These are phyloP conservation scores for Fagopyrum homotropicum DNA, from an alignment of 148 eudicot species.

Conservation along the genomic window DNA sequence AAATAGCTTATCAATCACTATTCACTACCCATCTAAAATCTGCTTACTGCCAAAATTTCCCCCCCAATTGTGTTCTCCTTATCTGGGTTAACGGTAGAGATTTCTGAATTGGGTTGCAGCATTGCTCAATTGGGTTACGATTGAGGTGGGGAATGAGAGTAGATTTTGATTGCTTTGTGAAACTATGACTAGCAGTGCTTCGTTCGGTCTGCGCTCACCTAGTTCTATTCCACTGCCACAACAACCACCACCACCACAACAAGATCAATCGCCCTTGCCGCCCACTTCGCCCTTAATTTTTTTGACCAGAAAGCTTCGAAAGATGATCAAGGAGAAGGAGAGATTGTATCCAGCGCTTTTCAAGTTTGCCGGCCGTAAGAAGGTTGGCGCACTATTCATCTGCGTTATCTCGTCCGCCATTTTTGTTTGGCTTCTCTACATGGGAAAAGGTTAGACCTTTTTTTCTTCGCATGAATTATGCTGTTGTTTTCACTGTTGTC, in stretches of 20 bases:
- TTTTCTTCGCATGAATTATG: background rate
- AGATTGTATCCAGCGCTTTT: conserved; percentile 57
- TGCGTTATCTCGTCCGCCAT: conserved; percentile 65
- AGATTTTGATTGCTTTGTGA: conserved; percentile 29
- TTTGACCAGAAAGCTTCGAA: conserved; percentile 42
- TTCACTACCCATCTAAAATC: background rate
- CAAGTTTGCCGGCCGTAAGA: conserved; percentile 67
- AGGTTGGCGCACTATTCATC: conserved; percentile 86
- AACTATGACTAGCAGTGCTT: conserved; percentile 74
- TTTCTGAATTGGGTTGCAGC: background rate
- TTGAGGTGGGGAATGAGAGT: conserved; percentile 41
- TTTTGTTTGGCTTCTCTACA: conserved; percentile 64
- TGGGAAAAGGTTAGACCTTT: conserved; percentile 74
- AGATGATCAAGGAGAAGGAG: conserved; percentile 86
- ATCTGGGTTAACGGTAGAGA: background rate
- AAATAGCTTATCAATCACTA: background rate
- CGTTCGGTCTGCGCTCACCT: conserved; percentile 88
- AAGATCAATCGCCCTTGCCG: conserved; percentile 22
- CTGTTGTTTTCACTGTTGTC: background rate
- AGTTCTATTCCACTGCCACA: conserved; percentile 87
- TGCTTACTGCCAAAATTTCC: background rate
- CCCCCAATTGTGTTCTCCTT: background rate
- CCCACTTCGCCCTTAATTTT: conserved; percentile 26
- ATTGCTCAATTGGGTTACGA: background rate
- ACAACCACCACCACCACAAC: conserved; percentile 33